Base-by-base conservation (phyloP, 306 rosid genomes). In the Aeschynomene evenia region DNA sequence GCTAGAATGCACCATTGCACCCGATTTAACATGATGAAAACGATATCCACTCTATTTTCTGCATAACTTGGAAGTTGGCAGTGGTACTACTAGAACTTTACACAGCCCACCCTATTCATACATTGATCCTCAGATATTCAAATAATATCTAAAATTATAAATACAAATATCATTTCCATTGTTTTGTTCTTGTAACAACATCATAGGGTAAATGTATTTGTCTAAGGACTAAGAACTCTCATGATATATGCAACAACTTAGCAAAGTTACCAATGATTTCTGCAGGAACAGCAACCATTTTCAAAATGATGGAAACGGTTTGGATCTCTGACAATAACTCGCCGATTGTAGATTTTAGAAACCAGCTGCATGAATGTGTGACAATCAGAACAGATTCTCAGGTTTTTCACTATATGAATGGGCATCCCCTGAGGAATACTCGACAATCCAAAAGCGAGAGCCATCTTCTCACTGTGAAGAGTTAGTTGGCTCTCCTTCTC, bases 381-480 rank as follows among this genome's bases (percentile, higher is more conserved):
- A 70, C 85, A 88, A 66, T 87, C 88, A 55, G 72, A 57, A 23
- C 88, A 87, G 68, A 85, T 74, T 72, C 88, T 83, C 28, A 87
- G 68, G 66, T 87, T 87, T 65, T 83, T 85, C 73, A 87, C 90
- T 66, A 80, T 78, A n/a, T 79, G 85, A 74, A 80, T 80, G 50
- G 83, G 80, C 64, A 63, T 70, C 16, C 74, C 78, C 12, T 68
- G 49, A 6, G 63, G 82, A 4, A 36, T 50, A 64, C 66, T 81
- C 43, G 31, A 21, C 11, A 83, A 50, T 58, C 85, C 90, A 77
- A 85, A 87, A 20, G 87, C 84, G 53, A 85, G 82, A 63, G 85
- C 84, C 82, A 88, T 71, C 81, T 81, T 88, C 72, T 85, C 88
- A 70, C 85, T 88, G 33, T 84, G 84, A 68, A 81, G 84, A 55